Percentiles rank a stretch among this genome's conserved stretches.
Evolutionary conservation across 2,329 filamentous ascomycete species (phyloP).

Genomic region (Aspergillus novofumigatus): DNA sequence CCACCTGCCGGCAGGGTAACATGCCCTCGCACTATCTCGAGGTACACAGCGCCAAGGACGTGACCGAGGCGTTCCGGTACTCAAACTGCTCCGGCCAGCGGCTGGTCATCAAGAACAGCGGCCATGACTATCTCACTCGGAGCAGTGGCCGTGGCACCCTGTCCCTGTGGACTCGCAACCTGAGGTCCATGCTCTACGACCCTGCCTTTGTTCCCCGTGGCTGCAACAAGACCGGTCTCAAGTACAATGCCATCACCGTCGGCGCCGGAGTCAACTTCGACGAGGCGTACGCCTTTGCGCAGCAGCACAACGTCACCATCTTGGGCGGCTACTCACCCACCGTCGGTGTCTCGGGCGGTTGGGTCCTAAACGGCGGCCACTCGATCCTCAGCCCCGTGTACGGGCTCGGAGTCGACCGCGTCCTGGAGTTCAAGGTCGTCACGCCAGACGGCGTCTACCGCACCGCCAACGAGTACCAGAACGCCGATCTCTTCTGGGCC

Average conservation of each 20-base stretch:
- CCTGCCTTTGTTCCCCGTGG: conserved; percentile 4
- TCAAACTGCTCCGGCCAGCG: conserved; percentile 7
- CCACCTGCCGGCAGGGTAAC: conserved; percentile 12
- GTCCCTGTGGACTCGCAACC: conserved; percentile 26
- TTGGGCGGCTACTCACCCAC: conserved; percentile 31
- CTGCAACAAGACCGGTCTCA: conserved; percentile 1
- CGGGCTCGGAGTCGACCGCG: conserved; percentile 50
- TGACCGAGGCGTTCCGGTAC: conserved; percentile 8
- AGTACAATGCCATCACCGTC: conserved; percentile 21
- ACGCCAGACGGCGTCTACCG: conserved; percentile 32
- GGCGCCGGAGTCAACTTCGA: conserved; percentile 28
- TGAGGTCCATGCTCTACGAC: conserved; percentile 18
- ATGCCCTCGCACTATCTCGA: conserved; percentile 11
- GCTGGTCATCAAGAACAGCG: conserved; percentile 29
- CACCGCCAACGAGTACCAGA: conserved; percentile 14
- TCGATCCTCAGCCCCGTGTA: conserved; percentile 48
- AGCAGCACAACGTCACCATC: conserved; percentile 21
- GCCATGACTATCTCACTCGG: conserved; percentile 33
- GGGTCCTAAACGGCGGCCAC: conserved; percentile 55
- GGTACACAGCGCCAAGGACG: conserved; percentile 6
- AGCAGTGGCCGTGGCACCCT: conserved; percentile 27
- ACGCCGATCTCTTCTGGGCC: conserved; percentile 19
- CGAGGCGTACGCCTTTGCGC: conserved; percentile 23
- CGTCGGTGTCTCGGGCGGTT: conserved; percentile 57
- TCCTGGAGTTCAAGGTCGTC: conserved; percentile 48